phyloP scores from a whole-genome alignment of 768 basidiomycete species.

The Hydnum rufescens region DNA sequence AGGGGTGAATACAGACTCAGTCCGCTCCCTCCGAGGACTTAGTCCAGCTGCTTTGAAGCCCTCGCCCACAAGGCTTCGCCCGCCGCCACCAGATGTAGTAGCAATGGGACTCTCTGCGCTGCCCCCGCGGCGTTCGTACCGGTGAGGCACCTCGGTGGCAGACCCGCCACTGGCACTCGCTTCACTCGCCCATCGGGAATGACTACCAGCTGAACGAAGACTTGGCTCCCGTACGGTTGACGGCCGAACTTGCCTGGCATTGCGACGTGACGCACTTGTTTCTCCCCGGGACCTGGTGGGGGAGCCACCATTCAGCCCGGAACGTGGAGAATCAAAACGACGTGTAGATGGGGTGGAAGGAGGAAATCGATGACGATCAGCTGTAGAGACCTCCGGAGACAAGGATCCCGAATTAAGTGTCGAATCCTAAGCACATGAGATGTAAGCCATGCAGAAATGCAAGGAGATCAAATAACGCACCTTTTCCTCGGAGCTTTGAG shows the following conservation, averaged over 20 bases:
- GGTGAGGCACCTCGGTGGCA: slow-evolving; percentile 3
- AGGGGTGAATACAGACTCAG: not conserved
- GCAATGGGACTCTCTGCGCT: slow-evolving; percentile 46
- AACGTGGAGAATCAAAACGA: not conserved
- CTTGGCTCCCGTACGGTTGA: not conserved
- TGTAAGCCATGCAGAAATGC: not conserved
- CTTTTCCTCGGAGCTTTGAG: not conserved
- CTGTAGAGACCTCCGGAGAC: not conserved
- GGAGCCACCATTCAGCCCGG: not conserved
- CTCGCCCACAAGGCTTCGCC: slow-evolving; percentile 44
- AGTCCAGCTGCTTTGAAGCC: slow-evolving; percentile 54
- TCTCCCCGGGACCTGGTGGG: not conserved
- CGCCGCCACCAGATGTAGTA: slow-evolving; percentile 12
- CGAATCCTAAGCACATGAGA: not conserved
- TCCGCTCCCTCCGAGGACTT: slow-evolving; percentile 12
- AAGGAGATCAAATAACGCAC: not conserved
- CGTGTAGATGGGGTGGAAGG: not conserved
- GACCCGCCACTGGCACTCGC: not conserved
- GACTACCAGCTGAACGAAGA: not conserved
- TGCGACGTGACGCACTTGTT: not conserved
- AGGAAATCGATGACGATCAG: not conserved
- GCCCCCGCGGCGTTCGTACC: slow-evolving; percentile 40
- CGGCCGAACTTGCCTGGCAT: not conserved
- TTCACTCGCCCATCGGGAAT: not conserved
- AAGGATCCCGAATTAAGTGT: not conserved